Evolutionary conservation across 805 yeast species (phyloP), one percentile per base, ranked within the genome.

Genomic region (Torulaspora maleeae): DNA sequence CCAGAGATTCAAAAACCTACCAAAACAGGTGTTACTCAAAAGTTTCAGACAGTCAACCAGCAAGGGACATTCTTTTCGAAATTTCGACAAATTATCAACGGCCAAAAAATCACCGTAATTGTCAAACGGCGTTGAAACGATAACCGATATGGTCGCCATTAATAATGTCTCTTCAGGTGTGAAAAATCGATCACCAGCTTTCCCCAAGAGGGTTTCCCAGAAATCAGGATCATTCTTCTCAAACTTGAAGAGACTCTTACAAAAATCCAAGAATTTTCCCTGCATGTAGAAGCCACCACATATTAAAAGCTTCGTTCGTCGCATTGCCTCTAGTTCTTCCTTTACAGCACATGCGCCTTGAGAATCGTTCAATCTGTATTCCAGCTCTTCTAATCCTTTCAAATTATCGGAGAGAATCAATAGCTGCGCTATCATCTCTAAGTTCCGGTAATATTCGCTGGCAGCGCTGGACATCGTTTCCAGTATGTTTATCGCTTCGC

Each of bases 91-190:
- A 11, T 53, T 56, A 25, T 48, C 49, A 7, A 61, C 44, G 25
- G 54, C 46, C 2, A 54, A 42, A 28, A 63, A 60, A n/a, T 52
- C 50, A 10, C 53, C 58, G 41, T 54, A 55, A 27, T 59, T 52
- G 30, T 63, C 63, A 15, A 63, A 38, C 2, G 68, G 66, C 3
- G 61, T 49, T 10, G 63, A 43, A 10, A 59, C 43, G 5, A 63
- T 17, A 12, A 46, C 47, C 1, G 65, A 56, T 32, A 63, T 45
- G 10, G 54, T 48, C 3, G 61, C 40, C 55, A 59, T 55, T 16
- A 43, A 35, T 11, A 53, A n/a, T 11, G 60, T 12, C 43, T 62
- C 67, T 5, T 52, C 48, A 20, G 43, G 49, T 1, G 51, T 38
- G 4, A 60, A 35, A 24, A 59, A 45, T 4, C 32, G 36, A 16